Evolutionary conservation across 108 stramenopile species (phyloP).

Genomic region (Pseudonitzschia delicatissima): DNA sequence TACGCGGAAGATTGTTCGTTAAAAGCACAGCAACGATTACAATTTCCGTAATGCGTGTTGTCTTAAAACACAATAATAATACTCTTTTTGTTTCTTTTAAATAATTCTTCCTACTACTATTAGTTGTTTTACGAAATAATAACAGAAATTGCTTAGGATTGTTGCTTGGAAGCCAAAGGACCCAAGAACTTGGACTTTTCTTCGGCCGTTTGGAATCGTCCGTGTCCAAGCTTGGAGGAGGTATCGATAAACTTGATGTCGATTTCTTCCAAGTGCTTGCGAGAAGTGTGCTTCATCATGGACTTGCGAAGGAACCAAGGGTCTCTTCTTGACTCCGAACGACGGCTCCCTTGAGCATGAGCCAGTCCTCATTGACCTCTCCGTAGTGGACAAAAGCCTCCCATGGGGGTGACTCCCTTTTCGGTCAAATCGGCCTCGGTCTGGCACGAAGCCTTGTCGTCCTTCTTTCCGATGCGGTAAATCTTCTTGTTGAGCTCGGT

Average conservation of each 20-base stretch:
- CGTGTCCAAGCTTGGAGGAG: conserved; percentile 98
- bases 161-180: conserved; percentile 91
- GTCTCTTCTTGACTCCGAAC: conserved; percentile 98
- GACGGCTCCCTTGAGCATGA: conserved; percentile 99
- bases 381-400: conserved; percentile 98
- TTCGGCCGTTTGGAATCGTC: conserved; percentile 99
- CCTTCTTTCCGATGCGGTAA: conserved; percentile 98
- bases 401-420: conserved; percentile 99
- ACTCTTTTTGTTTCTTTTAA: too few species aligned
- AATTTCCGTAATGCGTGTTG: too few species aligned
- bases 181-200: conserved; percentile 99
- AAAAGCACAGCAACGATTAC: too few species aligned
- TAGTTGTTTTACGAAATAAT: background rate
- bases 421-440: conserved; percentile 98
- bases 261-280: conserved; percentile 95
- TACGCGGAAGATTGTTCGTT: too few species aligned
- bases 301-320: conserved; percentile 96
- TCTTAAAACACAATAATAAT: too few species aligned
- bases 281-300: conserved; percentile 87
- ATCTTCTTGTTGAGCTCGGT: conserved; percentile 99
- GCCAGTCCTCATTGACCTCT: conserved; percentile 96
- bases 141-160: background rate
- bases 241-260: conserved; percentile 99
- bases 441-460: conserved; percentile 90
- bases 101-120: conserved; percentile 2